phyloP scores from a whole-genome alignment of 169 alveolate genomes.

The Besnoitia besnoiti region DNA sequence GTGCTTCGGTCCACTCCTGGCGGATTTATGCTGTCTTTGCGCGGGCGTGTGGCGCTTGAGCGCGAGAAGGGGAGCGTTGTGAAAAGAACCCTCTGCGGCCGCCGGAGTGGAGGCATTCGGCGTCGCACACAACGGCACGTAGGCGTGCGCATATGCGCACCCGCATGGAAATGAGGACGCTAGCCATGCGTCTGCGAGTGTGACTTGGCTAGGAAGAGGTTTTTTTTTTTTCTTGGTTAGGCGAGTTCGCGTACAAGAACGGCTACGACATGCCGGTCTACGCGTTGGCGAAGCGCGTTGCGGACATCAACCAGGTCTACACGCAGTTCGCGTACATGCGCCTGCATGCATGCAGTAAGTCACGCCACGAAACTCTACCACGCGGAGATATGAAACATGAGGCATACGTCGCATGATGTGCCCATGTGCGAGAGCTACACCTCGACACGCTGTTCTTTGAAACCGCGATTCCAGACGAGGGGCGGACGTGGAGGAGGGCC shows the following conservation, averaged over 20 bases:
- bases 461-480: background rate
- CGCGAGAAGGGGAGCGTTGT: no score
- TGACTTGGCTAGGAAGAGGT: no score
- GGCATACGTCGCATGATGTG: no score
- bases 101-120: no score
- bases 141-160: no score
- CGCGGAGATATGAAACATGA: constrained; percentile 34
- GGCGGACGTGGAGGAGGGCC: background rate
- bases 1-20: no score
- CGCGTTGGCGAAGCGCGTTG: constrained; percentile 90
- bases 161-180: no score
- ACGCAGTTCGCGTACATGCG: constrained; percentile 97
- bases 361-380: constrained; percentile 1
- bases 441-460: background rate
- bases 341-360: constrained; percentile 91
- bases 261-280: constrained; percentile 94
- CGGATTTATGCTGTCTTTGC: no score
- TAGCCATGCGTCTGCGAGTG: no score
- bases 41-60: no score
- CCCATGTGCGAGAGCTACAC: background rate
- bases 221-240: constrained; percentile 53
- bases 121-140: no score
- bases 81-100: no score
- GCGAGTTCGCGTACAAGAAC: constrained; percentile 86
- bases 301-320: constrained; percentile 92